These are phyloP conservation scores for Ophiorrhiza pumila DNA, from an alignment of 257 asterid genomes.

Conservation along the genomic window DNA sequence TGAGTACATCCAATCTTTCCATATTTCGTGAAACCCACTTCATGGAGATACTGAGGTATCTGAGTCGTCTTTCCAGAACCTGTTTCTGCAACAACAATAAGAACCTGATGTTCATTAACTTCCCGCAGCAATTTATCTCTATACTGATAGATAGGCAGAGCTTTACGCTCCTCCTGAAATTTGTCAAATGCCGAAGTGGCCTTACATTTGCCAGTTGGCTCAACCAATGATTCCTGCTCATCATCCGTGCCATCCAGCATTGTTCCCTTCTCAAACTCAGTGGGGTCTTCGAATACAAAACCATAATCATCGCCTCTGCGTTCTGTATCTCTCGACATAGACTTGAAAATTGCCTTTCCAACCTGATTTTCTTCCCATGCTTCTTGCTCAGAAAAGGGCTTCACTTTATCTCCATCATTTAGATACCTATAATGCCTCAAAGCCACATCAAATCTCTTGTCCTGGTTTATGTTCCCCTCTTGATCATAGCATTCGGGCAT, in stretches of 20 bases:
- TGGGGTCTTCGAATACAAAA: conserved; percentile 84
- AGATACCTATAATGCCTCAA: conserved; percentile 53
- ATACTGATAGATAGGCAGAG: conserved; percentile 30
- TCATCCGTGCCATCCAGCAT: conserved; percentile 68
- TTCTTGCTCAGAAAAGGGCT: conserved; percentile 88
- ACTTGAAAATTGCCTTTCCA: conserved; percentile 69
- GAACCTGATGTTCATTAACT: conserved; percentile 70
- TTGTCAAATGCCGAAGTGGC: conserved; percentile 37
- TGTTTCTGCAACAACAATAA: conserved; percentile 87
- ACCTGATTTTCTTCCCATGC: conserved; percentile 92
- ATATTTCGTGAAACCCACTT: conserved; percentile 69
- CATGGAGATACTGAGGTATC: conserved; percentile 95
- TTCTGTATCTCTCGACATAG: conserved; percentile 59
- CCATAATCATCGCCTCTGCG: conserved; percentile 54
- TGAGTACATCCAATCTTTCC: conserved; percentile 98
- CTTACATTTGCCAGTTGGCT: conserved; percentile 41
- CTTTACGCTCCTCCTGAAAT: conserved; percentile 4
- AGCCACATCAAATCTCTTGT: conserved; percentile 48
- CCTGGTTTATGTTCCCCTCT: conserved; percentile 51
- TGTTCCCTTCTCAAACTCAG: conserved; percentile 66
- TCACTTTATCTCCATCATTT: conserved; percentile 64
- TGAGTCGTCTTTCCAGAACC: conserved; percentile 97
- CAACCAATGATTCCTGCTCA: conserved; percentile 40
- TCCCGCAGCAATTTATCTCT: conserved; percentile 55
- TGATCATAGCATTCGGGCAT: conserved; percentile 66